phyloP scores from a whole-genome alignment of 257 asterid species.

The Ballota nigra region DNA sequence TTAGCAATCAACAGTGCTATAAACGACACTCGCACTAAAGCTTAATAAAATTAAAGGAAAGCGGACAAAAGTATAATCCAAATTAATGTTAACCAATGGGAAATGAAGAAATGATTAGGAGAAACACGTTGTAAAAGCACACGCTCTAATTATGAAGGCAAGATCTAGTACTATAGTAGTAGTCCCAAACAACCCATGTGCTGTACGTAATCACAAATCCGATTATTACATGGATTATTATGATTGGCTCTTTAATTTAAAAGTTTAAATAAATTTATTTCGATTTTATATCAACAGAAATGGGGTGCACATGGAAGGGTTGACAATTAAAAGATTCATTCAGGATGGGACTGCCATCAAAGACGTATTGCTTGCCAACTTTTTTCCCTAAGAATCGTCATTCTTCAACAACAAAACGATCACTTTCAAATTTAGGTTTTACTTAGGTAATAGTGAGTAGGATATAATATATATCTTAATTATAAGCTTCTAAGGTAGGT shows the following conservation, averaged over 20 bases:
- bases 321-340: conserved; percentile 29
- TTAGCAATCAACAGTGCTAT: neutral
- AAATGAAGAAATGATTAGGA: conserved; percentile 20
- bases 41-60: neutral
- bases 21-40: neutral
- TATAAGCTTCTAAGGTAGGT: no score
- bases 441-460: neutral
- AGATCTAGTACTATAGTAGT: neutral
- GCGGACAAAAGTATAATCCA: conserved; percentile 6
- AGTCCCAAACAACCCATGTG: conserved; percentile 25
- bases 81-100: conserved; percentile 13
- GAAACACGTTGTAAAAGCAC: conserved; percentile 7
- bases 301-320: conserved; percentile 43
- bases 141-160: conserved; percentile 25
- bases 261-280: neutral
- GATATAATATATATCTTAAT: no score
- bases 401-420: conserved; percentile 4
- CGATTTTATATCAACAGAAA: neutral
- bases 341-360: conserved; percentile 23
- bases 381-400: neutral
- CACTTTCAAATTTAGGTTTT: neutral
- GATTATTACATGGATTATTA: conserved; percentile 11
- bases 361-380: conserved; percentile 13
- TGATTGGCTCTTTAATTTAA: conserved; percentile 23
- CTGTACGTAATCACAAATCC: conserved; percentile 19